Base-by-base conservation (phyloP, 257 asterid species). In the Haberlea rhodopensis region DNA sequence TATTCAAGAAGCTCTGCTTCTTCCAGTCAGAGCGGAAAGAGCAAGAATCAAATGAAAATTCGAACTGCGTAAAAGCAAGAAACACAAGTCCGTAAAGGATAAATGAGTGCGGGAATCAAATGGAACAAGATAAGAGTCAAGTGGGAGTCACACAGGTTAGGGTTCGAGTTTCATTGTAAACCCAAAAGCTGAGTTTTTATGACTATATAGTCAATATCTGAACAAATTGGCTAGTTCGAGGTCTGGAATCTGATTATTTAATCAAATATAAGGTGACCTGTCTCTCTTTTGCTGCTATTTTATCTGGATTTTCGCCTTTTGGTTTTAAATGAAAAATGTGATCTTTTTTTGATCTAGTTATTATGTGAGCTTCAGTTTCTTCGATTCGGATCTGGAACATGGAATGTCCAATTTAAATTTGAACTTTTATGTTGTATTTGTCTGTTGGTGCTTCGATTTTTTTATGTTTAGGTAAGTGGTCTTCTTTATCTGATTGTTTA, bases 311-410 rank as follows among this genome's bases (percentile, higher is more conserved):
- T 45, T 60, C n/a, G 37, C 15, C 24, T 25, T 48, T 57, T 46
- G 56, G 53, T 63, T 46, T 16, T 48, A 60, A 55, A 34, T 60
- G 58, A 73, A 51, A 55, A 73, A 53, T 40, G 29, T 71, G 22
- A 60, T 25, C 43, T 51, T 48, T 65, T 45, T 52, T 62, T 60
- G 34, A 31, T 37, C 5, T n/a, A 56, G 31, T 0, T 63, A 9
- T 67, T 56, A 27, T 56, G 58, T 0, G 60, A 51, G 26, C 28
- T 62, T 45, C 18, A 29, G 22, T 54, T 67, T 60, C 7, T 15
- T 58, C 27, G 66, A 62, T 23, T 60, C 66, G 67, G 76, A 72
- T 82, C 75, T 67, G 66, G 25, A 56, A 26, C 16, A 67, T 16
- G 51, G 55, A 60, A 59, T 24, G 32, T 45, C 2, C n/a, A 8